These are phyloP conservation scores for Macrocybe gigantea DNA, from an alignment of 768 basidiomycete genomes.

Conservation along the genomic window DNA sequence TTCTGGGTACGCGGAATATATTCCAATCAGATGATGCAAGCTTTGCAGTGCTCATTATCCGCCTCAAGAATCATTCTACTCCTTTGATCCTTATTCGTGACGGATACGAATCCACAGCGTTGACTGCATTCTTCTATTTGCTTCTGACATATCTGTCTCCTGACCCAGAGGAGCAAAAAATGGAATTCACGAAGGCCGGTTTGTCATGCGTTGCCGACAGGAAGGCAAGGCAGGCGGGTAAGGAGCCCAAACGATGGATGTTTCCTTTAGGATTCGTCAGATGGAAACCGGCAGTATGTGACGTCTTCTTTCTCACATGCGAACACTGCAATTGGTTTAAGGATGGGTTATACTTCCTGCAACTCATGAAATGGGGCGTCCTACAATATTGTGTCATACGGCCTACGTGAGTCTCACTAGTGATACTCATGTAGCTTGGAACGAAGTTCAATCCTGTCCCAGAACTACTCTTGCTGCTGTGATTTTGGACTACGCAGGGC, in stretches of 20 bases:
- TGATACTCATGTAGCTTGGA: background rate
- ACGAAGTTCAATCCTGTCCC: background rate
- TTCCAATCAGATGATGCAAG: too few species aligned
- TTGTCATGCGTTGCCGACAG: conserved; percentile 52
- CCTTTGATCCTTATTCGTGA: conserved; percentile 66
- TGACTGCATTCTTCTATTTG: conserved; percentile 77
- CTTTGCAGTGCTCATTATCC: background rate
- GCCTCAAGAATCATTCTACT: conserved; percentile 53
- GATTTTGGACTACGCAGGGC: conserved; percentile 52
- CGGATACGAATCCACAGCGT: conserved; percentile 69
- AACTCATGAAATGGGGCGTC: conserved; percentile 73
- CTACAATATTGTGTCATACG: conserved; percentile 68
- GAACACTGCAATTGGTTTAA: conserved; percentile 11
- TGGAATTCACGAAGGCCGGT: conserved; percentile 51
- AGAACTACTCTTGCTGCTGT: conserved; percentile 59
- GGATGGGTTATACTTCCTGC: conserved; percentile 66
- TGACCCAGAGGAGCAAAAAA: conserved; percentile 53
- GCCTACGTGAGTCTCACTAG: conserved; percentile 35
- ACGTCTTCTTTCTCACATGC: background rate
- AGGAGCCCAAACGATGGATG: conserved; percentile 54
- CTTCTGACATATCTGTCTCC: conserved; percentile 66
- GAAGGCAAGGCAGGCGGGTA: conserved; percentile 33
- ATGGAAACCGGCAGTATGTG: conserved; percentile 52
- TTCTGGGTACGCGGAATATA: conserved; percentile 49
- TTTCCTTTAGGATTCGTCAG: conserved; percentile 61